phyloP scores from a whole-genome alignment of 2,329 filamentous ascomycete genomes.

The Pseudogymnoascus destructans region DNA sequence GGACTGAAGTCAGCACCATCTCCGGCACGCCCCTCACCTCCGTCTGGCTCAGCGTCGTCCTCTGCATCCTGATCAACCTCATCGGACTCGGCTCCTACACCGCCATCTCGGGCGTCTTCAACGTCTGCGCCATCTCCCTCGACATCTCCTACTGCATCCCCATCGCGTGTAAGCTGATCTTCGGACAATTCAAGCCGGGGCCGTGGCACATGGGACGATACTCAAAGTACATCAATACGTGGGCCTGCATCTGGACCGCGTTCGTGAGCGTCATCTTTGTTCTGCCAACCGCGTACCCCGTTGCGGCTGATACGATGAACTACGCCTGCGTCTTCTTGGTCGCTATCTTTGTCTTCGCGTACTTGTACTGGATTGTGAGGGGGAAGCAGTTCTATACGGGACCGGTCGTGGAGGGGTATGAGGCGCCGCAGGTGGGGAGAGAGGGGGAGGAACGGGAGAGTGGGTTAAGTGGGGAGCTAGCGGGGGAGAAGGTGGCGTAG shows the following conservation, averaged over 20 bases:
- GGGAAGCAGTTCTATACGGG: conserved; percentile 37
- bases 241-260: conserved; percentile 38
- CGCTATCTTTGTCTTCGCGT: conserved; percentile 32
- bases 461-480: not conserved
- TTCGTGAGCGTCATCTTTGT: conserved; percentile 43
- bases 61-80: conserved; percentile 44
- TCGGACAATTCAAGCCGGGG: conserved; percentile 35
- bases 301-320: conserved; percentile 39
- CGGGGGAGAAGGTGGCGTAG: not conserved
- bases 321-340: conserved; percentile 39
- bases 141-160: conserved; percentile 45
- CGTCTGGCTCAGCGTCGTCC: conserved; percentile 42
- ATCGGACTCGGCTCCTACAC: conserved; percentile 43
- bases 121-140: conserved; percentile 40
- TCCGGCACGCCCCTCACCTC: conserved; percentile 40
- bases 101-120: conserved; percentile 40
- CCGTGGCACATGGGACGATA: conserved; percentile 38
- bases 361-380: conserved; percentile 33
- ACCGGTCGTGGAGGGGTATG: conserved; percentile 20
- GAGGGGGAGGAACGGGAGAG: not conserved
- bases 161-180: conserved; percentile 39
- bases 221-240: conserved; percentile 32
- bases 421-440: not conserved
- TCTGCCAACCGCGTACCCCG: conserved; percentile 36
- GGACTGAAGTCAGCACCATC: conserved; percentile 35